Base-by-base conservation (phyloP, 805 yeast genomes). In the Sugiyamaella qingdaonensis region DNA sequence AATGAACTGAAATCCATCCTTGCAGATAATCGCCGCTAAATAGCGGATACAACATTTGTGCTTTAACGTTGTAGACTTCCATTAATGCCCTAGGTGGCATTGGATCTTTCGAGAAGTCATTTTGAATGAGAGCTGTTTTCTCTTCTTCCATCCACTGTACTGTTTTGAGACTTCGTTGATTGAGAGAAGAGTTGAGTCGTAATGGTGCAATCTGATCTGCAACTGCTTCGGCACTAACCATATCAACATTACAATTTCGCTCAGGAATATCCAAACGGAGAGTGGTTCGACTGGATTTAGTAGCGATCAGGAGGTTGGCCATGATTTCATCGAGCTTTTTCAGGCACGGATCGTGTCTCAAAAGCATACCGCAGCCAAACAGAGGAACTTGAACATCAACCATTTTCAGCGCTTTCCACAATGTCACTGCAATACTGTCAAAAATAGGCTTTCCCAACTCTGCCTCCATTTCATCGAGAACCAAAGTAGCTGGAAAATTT, bases 1-100 rank as follows among this genome's bases (percentile, higher is more conserved):
- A 39, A 16, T 39, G 43, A n/a, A 39, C 43, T 14, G 43, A 39
- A 10, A 39, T 39, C 43, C 43, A 39, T 39, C 43, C 43, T 16
- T 16, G 43, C 24, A 39, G 21, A 39, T 39, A 14, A 11, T 39
- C 43, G 4, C 43, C 43, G 13, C 4, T 4, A 19, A 39, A 39
- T 3, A 39, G 21, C 5, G 43, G 43, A 19, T 21, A 39, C 4
- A 39, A 21, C 43, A 39, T 39, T 16, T 39, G 43, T 16, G 43
- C 19, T 19, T 39, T 39, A 9, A 39, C 43, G 11, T 19, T 39
- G 10, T 39, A 39, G 9, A 39, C 43, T n/a, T 39, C 24, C 43
- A 39, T 39, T 5, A 39, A 21, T 7, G 43, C 43, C 43, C 4
- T 16, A 10, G 43, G 43, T n/a, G 43, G 43, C 4, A 39, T 4